Conservation (phyloP, 2,329 filamentous ascomycete genomes). For the Trichoderma endophyticum region DNA sequence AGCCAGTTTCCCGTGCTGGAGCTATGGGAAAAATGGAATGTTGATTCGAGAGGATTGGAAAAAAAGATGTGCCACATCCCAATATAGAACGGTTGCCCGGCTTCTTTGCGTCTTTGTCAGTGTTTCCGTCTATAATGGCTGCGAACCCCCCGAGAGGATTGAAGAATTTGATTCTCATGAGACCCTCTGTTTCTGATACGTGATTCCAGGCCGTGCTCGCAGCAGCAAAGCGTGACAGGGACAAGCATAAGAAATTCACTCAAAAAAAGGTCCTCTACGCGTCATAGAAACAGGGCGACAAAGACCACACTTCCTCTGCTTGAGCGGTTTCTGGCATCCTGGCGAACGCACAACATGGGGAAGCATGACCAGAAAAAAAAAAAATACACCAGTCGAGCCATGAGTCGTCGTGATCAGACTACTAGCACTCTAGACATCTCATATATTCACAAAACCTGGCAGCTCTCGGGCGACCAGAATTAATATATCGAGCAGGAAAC, state of each 20-base stretch:
- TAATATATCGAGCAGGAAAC: not conserved
- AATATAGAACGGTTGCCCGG: conserved; percentile 5
- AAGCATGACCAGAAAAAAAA: conserved; percentile 3
- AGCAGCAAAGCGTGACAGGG: not conserved
- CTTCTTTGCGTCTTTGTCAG: not conserved
- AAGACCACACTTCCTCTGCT: not conserved
- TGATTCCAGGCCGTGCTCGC: not conserved
- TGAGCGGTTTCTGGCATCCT: not conserved
- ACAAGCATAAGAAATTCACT: not conserved
- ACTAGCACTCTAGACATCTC: not conserved
- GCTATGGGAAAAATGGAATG: not conserved
- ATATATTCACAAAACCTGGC: not conserved
- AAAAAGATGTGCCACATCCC: not conserved
- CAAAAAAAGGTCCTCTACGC: not conserved
- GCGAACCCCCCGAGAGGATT: not conserved
- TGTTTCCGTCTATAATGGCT: not conserved
- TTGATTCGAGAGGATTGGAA: not conserved
- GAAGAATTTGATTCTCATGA: not conserved
- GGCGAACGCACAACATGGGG: not conserved
- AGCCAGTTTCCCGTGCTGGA: not conserved
- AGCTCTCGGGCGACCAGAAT: not conserved
- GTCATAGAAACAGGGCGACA: conserved; percentile 7
- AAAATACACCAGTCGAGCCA: not conserved
- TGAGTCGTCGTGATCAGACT: not conserved
- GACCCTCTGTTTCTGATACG: not conserved